These are phyloP conservation scores for Tylopilus vinaceipallidus DNA, from an alignment of 768 basidiomycete genomes.

Conservation along the genomic window DNA sequence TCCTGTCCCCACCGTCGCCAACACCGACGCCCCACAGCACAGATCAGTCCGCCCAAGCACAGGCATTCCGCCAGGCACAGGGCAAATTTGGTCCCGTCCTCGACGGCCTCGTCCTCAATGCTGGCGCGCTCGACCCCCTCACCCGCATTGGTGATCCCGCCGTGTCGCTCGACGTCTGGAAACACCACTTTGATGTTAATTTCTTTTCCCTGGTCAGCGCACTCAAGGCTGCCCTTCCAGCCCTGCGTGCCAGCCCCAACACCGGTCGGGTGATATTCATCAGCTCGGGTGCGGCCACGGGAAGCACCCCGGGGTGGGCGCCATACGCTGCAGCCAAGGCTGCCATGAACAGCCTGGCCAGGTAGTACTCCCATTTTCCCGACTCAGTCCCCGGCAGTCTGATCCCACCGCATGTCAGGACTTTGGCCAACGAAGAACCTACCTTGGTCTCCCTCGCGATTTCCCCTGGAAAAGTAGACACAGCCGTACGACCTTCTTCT, in stretches of 20 bases:
- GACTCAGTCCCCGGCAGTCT: not conserved
- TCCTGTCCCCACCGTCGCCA: not conserved
- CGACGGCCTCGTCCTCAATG: slow-evolving; percentile 82
- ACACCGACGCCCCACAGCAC: slow-evolving; percentile 43
- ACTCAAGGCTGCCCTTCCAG: slow-evolving; percentile 63
- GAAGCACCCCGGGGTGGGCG: slow-evolving; percentile 69
- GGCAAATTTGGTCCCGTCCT: slow-evolving; percentile 55
- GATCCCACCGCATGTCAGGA: slow-evolving; percentile 44
- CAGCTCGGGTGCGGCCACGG: slow-evolving; percentile 81
- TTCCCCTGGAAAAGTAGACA: slow-evolving; percentile 88
- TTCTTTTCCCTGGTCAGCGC: slow-evolving; percentile 81
- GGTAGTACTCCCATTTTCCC: slow-evolving; percentile 48
- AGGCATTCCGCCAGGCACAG: slow-evolving; percentile 53
- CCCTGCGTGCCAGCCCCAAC: slow-evolving; percentile 55
- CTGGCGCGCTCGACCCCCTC: slow-evolving; percentile 74
- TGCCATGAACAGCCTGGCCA: slow-evolving; percentile 82
- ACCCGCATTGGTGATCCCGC: slow-evolving; percentile 53
- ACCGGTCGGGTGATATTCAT: slow-evolving; percentile 76
- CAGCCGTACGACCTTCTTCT: slow-evolving; percentile 48
- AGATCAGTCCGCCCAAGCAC: slow-evolving; percentile 50
- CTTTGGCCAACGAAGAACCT: slow-evolving; percentile 83
- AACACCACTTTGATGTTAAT: slow-evolving; percentile 77
- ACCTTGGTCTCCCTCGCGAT: slow-evolving; percentile 70
- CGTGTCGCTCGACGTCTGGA: slow-evolving; percentile 59
- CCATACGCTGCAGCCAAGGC: slow-evolving; percentile 85